Conservation (phyloP, 768 basidiomycete genomes). For the Boletus sensibilis region DNA sequence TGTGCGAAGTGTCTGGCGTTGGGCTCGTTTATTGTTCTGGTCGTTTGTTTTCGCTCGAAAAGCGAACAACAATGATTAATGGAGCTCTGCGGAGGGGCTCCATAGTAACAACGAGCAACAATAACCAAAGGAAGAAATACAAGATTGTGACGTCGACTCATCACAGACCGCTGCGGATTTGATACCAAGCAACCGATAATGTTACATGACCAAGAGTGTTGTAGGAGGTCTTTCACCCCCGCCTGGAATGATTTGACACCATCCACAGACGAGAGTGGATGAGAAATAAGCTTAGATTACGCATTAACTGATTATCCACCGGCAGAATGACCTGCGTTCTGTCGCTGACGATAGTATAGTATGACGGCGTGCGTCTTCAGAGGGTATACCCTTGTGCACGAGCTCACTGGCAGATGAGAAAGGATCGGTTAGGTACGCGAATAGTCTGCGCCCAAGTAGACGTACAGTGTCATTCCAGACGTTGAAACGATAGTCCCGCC, state of each 20-base stretch:
- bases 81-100: neutral
- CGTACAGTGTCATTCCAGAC: conserved; percentile 55
- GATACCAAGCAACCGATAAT: conserved; percentile 22
- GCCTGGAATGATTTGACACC: conserved; percentile 10
- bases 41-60: neutral
- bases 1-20: neutral
- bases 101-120: conserved; percentile 15
- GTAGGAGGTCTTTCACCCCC: conserved; percentile 11
- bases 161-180: conserved; percentile 11
- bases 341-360: conserved; percentile 28
- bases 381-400: conserved; percentile 24
- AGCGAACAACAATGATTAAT: conserved; percentile 6
- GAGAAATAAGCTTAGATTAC: conserved; percentile 30
- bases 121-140: conserved; percentile 15
- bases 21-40: conserved; percentile 12
- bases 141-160: conserved; percentile 9
- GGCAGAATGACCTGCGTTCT: conserved; percentile 32
- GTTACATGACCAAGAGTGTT: conserved; percentile 31
- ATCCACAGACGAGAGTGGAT: conserved; percentile 15
- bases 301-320: conserved; percentile 31
- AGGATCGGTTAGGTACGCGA: conserved; percentile 5
- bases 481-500: conserved; percentile 64
- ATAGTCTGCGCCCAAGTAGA: neutral
- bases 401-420: conserved; percentile 21
- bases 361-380: conserved; percentile 21